A percentile compares a stretch with the other conserved stretches of the same genome.
Conservation (phyloP, 1,284 basidiomycete genomes). For the Boletus semigastroideus region DNA sequence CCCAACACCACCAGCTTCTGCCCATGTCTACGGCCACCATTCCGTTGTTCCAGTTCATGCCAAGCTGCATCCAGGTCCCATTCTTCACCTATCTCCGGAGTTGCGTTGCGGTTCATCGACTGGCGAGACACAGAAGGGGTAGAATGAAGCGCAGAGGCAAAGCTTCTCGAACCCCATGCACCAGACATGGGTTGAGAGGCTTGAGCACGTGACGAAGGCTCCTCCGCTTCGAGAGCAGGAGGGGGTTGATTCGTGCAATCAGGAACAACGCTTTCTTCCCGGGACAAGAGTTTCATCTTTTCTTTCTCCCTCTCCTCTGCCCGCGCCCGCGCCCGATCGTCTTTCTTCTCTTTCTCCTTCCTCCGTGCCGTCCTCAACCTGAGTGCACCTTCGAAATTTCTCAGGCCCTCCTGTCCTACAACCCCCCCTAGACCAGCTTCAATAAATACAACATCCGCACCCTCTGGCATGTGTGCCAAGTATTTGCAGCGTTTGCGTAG, state of each 20-base stretch:
- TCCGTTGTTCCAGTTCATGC: conserved; percentile 72
- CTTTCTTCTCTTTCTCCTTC: conserved; percentile 76
- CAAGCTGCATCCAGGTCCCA: conserved; percentile 81
- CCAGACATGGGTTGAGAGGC: conserved; percentile 42
- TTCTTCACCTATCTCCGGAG: conserved; percentile 51
- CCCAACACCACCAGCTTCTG: conserved; percentile 70
- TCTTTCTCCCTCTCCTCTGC: conserved; percentile 83
- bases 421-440: conserved; percentile 83
- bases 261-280: conserved; percentile 16
- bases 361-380: conserved; percentile 74
- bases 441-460: conserved; percentile 92
- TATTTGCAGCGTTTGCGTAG: conserved; percentile 95
- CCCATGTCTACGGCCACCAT: conserved; percentile 54
- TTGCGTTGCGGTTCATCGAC: conserved; percentile 21
- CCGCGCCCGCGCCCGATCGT: conserved; percentile 75
- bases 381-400: conserved; percentile 78
- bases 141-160: conserved; percentile 70
- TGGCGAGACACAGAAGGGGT: conserved; percentile 19
- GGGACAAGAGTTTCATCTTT: conserved; percentile 42
- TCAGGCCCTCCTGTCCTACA: conserved; percentile 70
- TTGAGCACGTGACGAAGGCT: conserved; percentile 25
- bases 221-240: conserved; percentile 32
- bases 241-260: conserved; percentile 10
- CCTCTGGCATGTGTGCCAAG: conserved; percentile 88
- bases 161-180: conserved; percentile 76